Base-by-base conservation (phyloP, 208 protist species). In the Trypanosoma conorhini region DNA sequence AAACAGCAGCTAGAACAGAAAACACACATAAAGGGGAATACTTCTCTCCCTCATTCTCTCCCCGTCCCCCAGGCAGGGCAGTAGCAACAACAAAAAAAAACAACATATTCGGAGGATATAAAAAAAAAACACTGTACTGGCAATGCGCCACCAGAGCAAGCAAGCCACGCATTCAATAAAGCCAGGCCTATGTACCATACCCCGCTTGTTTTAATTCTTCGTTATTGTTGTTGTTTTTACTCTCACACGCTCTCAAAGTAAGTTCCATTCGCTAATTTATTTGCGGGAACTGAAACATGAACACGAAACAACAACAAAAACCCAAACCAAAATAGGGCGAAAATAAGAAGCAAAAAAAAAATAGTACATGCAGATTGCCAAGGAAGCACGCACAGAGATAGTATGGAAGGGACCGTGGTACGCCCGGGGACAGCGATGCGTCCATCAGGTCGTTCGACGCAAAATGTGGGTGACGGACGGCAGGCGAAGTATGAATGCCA, bases 381-480 rank as follows among this genome's bases (percentile, higher is more conserved):
- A 38, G 33, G 33, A 38, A 38, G 7, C 33, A 38, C 33, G 7
- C 33, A 7, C 33, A 38, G 50, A 50, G 21, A 51, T 65, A 30
- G 22, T 74, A 5, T 19, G 5, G 51, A 67, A 73, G 50, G 33
- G 38, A 50, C 19, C 24, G 44, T 46, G 22, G 52, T 19, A 60
- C 40, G 31, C 54, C 21, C 52, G 3, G 4, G 33, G 4, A 7
- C 33, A 38, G 33, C 33, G 33, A 54, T 21, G 42, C 40, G 40
- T 30, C 33, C 19, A 52, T 65, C 44, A 72, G 40, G 57, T 33
- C 26, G 77, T 80, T 51, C 74, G 80, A 31, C 82, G 86, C n/a
- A 95, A 73, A 64, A 95, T 92, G 44, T 78, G 74, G 0, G 76
- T 91, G 30, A 96, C 74, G 19, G 85, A 91, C 22, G 86, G 83